These are phyloP conservation scores for Camelina sativa DNA, from an alignment of 345 rosid genomes.

Conservation along the genomic window DNA sequence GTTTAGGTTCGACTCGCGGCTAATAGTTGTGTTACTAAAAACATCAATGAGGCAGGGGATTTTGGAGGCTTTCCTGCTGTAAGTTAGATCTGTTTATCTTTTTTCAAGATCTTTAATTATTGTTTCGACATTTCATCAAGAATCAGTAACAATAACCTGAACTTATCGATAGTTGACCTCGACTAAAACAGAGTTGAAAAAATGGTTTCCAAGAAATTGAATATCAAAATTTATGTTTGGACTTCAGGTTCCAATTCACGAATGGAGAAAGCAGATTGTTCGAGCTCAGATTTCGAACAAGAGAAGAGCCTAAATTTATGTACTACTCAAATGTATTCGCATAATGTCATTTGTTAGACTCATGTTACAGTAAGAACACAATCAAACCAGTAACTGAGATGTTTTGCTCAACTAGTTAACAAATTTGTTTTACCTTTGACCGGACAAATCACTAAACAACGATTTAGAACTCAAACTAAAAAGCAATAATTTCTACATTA, in stretches of 20 bases:
- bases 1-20: constrained; percentile 76
- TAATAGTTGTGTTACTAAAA: constrained; percentile 71
- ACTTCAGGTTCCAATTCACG: constrained; percentile 63
- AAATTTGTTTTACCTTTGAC: not conserved
- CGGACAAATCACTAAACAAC: not conserved
- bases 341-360: not conserved
- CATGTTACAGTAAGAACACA: no score
- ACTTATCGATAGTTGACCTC: not conserved
- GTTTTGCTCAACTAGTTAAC: not conserved
- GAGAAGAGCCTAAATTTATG: not conserved
- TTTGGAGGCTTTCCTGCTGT: constrained; percentile 92
- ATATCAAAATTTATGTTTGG: not conserved
- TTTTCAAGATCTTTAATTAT: not conserved
- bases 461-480: not conserved
- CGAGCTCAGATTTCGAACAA: constrained; percentile 28
- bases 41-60: constrained; percentile 74
- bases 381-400: no score
- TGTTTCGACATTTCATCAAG: not conserved
- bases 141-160: not conserved
- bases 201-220: not conserved
- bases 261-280: constrained; percentile 75
- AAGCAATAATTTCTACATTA: not conserved
- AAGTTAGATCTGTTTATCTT: constrained; percentile 19
- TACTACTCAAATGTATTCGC: not conserved
- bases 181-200: not conserved